phyloP scores from a whole-genome alignment of 495 filamentous ascomycete genomes.

The Viridothelium virens region DNA sequence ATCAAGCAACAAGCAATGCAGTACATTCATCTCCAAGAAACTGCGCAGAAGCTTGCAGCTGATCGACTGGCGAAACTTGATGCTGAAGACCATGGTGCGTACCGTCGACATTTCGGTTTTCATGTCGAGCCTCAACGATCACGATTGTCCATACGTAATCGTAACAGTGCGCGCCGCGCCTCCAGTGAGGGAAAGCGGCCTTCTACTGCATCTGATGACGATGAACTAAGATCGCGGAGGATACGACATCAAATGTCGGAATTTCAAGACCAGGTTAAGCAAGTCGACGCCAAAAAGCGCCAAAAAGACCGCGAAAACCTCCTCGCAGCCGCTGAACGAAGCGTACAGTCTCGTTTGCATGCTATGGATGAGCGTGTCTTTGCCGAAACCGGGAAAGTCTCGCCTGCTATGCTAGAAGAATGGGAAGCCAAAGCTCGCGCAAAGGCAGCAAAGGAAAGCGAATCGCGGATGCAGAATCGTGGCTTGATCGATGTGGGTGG shows the following conservation, averaged over 20 bases:
- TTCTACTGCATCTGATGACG: conserved; percentile 44
- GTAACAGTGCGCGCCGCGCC: conserved; percentile 41
- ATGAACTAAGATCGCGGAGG: conserved; percentile 58
- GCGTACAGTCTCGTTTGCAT: conserved; percentile 69
- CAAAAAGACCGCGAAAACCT: conserved; percentile 62
- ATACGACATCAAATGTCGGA: conserved; percentile 76
- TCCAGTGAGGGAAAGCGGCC: conserved; percentile 57
- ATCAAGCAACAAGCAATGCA: conserved; percentile 38
- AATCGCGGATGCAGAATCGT: conserved; percentile 46
- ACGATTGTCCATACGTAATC: conserved; percentile 43
- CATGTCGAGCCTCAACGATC: conserved; percentile 30
- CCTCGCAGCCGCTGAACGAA: conserved; percentile 71
- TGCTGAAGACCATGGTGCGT: conserved; percentile 41
- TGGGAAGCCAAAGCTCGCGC: conserved; percentile 71
- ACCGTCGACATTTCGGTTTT: conserved; percentile 66
- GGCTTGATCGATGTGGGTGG: conserved; percentile 73
- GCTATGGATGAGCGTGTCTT: conserved; percentile 74
- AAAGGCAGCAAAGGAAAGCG: conserved; percentile 57
- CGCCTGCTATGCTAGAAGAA: conserved; percentile 58
- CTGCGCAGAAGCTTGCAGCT: conserved; percentile 73
- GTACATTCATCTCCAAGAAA: conserved; percentile 65
- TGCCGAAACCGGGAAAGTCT: conserved; percentile 66
- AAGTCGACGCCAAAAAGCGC: conserved; percentile 69
- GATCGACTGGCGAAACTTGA: conserved; percentile 72
- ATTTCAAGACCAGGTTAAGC: conserved; percentile 57